These are phyloP conservation scores for Aspergillus cejpii DNA, from an alignment of 2,329 filamentous ascomycete species.

Conservation along the genomic window DNA sequence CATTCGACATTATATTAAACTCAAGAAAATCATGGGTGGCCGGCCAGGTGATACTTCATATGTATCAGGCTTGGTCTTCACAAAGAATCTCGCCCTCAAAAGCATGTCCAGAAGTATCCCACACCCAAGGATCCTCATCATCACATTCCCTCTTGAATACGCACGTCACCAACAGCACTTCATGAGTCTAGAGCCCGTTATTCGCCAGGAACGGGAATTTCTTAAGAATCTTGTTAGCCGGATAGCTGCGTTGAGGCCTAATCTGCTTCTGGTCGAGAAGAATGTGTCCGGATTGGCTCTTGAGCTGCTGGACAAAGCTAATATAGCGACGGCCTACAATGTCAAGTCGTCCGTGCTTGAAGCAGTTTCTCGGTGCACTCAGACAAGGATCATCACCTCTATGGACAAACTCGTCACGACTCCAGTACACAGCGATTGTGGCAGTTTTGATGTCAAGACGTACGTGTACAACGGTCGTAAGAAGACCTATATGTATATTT, in stretches of 20 bases:
- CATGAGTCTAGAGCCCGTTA: slow-evolving; percentile 95
- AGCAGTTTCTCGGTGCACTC: slow-evolving; percentile 84
- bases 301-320: slow-evolving; percentile 77
- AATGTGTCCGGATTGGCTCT: slow-evolving; percentile 87
- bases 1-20: slow-evolving; percentile 91
- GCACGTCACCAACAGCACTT: slow-evolving; percentile 89
- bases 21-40: slow-evolving; percentile 92
- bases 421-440: slow-evolving; percentile 68
- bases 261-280: slow-evolving; percentile 83
- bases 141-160: slow-evolving; percentile 94
- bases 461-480: slow-evolving; percentile 78
- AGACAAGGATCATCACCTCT: slow-evolving; percentile 87
- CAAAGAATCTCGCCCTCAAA: slow-evolving; percentile 92
- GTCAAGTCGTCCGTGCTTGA: slow-evolving; percentile 95
- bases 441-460: slow-evolving; percentile 90
- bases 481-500: slow-evolving; percentile 94
- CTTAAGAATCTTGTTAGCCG: slow-evolving; percentile 84
- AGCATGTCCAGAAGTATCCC: slow-evolving; percentile 85
- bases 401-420: slow-evolving; percentile 83
- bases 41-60: slow-evolving; percentile 90
- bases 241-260: slow-evolving; percentile 77
- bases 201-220: slow-evolving; percentile 93
- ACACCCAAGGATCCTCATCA: slow-evolving; percentile 80
- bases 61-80: slow-evolving; percentile 92
- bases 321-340: slow-evolving; percentile 91